phyloP scores from a whole-genome alignment of 495 filamentous ascomycete genomes.

The Annulohypoxylon nitens region DNA sequence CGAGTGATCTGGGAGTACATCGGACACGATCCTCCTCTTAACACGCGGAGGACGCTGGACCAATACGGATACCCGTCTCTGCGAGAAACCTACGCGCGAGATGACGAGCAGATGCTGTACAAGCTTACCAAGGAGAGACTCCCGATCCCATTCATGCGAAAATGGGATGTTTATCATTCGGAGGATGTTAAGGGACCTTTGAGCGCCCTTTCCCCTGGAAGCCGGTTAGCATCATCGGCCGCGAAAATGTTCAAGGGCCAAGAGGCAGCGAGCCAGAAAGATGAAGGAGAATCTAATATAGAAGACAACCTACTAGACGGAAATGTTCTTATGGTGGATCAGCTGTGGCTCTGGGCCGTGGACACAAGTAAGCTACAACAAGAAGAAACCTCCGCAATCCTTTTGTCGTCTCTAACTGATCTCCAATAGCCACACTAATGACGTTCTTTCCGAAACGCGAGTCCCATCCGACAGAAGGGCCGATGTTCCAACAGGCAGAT shows the following conservation, averaged over 20 bases:
- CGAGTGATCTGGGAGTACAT: conserved; percentile 75
- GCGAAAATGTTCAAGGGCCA: conserved; percentile 30
- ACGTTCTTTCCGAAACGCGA: conserved; percentile 71
- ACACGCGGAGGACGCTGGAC: conserved; percentile 73
- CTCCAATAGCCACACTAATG: conserved; percentile 58
- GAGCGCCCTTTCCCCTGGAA: conserved; percentile 33
- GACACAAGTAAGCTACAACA: conserved; percentile 61
- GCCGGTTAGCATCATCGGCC: conserved; percentile 25
- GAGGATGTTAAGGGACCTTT: conserved; percentile 27
- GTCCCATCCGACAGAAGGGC: conserved; percentile 63
- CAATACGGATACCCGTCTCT: conserved; percentile 76
- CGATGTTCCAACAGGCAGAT: conserved; percentile 72
- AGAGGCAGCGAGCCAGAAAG: conserved; percentile 19
- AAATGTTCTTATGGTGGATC: conserved; percentile 77
- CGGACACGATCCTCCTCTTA: conserved; percentile 73
- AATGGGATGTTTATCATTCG: conserved; percentile 44
- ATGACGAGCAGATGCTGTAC: conserved; percentile 79
- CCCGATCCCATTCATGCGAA: conserved; percentile 34
- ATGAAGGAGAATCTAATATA: conserved; percentile 49
- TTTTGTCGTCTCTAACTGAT: conserved; percentile 2
- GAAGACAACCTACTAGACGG: conserved; percentile 65
- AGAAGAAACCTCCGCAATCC: neutral
- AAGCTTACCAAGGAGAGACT: conserved; percentile 69
- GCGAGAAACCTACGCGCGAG: conserved; percentile 70
- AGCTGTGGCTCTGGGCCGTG: conserved; percentile 77